Evolutionary conservation across 2,329 filamentous ascomycete species (phyloP).

Genomic region (Aspergillus ustus): DNA sequence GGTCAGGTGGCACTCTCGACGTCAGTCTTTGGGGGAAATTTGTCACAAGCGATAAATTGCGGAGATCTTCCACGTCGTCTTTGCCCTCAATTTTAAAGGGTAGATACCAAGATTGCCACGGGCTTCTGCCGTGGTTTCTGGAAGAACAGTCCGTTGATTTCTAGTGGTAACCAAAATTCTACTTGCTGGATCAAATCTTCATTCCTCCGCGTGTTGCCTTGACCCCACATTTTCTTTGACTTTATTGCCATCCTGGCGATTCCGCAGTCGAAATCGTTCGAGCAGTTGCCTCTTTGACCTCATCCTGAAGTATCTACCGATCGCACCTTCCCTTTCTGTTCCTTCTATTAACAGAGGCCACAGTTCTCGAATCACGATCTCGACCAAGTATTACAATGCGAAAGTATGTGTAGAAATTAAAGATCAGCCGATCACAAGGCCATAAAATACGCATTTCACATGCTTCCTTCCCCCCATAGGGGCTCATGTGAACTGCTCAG

Average conservation of each 20-base stretch:
- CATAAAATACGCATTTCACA: not conserved
- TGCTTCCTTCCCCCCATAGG: not conserved
- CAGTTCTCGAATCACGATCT: not conserved
- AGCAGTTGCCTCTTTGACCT: not conserved
- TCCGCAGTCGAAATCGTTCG: not conserved
- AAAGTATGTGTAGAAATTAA: not conserved
- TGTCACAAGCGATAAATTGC: constrained; percentile 6
- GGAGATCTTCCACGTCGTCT: not conserved
- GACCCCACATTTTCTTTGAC: not conserved
- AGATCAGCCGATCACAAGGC: not conserved
- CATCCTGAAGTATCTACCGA: not conserved
- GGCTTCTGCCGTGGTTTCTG: not conserved
- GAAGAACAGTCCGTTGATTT: not conserved
- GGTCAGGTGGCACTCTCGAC: constrained; percentile 1
- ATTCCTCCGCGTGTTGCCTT: not conserved
- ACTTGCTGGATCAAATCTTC: not conserved
- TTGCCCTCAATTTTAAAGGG: not conserved
- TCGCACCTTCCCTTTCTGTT: not conserved
- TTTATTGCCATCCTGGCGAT: not conserved
- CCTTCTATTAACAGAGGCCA: not conserved
- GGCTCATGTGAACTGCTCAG: not conserved
- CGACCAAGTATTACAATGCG: not conserved
- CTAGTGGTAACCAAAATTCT: not conserved
- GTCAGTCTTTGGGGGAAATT: not conserved
- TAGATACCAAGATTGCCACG: not conserved